These are phyloP conservation scores for Sclerotinia minor DNA, from an alignment of 2,329 filamentous ascomycete genomes.

Conservation along the genomic window DNA sequence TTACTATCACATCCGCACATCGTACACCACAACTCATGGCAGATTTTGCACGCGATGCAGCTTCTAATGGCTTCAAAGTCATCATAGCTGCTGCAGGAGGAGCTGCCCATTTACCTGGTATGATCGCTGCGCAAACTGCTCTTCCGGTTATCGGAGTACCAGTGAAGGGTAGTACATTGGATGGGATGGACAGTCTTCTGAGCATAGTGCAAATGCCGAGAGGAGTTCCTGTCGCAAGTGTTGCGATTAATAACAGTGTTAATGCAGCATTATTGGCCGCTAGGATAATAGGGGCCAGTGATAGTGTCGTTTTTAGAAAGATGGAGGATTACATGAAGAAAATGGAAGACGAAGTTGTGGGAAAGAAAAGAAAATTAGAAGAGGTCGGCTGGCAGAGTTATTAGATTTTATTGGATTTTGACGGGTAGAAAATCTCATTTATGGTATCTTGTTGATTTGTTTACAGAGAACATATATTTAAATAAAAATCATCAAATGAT, in stretches of 20 bases:
- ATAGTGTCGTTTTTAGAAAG: constrained; percentile 55
- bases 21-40: constrained; percentile 71
- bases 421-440: neutral
- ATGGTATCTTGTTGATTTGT: neutral
- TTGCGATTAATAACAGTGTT: constrained; percentile 77
- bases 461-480: neutral
- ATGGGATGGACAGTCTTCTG: constrained; percentile 58
- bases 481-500: too few relatives aligned
- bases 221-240: constrained; percentile 72
- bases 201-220: constrained; percentile 78
- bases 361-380: constrained; percentile 59
- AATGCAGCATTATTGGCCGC: constrained; percentile 74
- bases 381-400: constrained; percentile 59
- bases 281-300: constrained; percentile 62
- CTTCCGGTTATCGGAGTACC: constrained; percentile 77
- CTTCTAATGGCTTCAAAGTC: constrained; percentile 35
- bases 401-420: constrained; percentile 45
- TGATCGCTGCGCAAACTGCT: constrained; percentile 24
- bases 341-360: constrained; percentile 64
- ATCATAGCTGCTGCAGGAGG: constrained; percentile 65
- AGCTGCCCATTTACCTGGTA: constrained; percentile 52
- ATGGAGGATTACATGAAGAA: constrained; percentile 62
- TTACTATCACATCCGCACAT: constrained; percentile 78
- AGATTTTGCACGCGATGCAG: constrained; percentile 52
- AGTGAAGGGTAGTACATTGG: constrained; percentile 70